Percentiles rank a stretch among this genome's conserved stretches.
Conservation (phyloP, 2,329 filamentous ascomycete species). For the Bipolaris bicolor region DNA sequence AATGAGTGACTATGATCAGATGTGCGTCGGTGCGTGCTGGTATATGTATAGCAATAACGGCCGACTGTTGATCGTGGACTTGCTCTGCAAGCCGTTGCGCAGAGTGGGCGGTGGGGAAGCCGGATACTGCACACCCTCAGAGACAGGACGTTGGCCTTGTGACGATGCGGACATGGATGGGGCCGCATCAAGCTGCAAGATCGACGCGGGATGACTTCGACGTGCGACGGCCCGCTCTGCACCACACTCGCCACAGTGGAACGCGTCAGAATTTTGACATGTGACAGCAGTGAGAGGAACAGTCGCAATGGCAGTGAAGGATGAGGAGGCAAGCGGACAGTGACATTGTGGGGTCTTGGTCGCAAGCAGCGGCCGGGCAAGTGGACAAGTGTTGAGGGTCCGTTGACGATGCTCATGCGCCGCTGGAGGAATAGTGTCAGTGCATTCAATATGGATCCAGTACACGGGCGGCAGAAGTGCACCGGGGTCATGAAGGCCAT, state of each 20-base stretch:
- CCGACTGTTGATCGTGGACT: neutral
- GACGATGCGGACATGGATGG: slow-evolving; percentile 33
- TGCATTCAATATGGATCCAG: slow-evolving; percentile 19
- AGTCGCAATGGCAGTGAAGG: neutral
- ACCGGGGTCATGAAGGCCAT: slow-evolving; percentile 23
- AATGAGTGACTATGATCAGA: too few species aligned
- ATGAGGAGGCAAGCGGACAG: neutral
- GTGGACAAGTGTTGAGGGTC: slow-evolving; percentile 5
- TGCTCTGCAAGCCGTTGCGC: slow-evolving; percentile 7
- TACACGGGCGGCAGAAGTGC: slow-evolving; percentile 31
- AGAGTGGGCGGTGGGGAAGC: slow-evolving; percentile 8
- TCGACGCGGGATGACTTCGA: slow-evolving; percentile 34
- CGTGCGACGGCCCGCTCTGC: slow-evolving; percentile 40
- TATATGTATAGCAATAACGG: neutral
- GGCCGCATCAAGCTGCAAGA: slow-evolving; percentile 21
- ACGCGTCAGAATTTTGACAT: slow-evolving; percentile 32
- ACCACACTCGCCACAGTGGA: slow-evolving; percentile 36
- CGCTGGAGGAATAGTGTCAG: slow-evolving; percentile 25
- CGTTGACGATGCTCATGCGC: slow-evolving; percentile 22
- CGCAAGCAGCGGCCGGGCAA: neutral
- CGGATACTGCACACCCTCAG: slow-evolving; percentile 20
- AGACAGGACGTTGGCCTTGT: slow-evolving; percentile 24
- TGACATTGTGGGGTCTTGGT: neutral
- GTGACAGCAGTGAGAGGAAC: slow-evolving; percentile 26
- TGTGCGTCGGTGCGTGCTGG: neutral